Evolutionary conservation across 768 basidiomycete genomes (phyloP), one percentile per base, ranked within the genome.

Genomic region (Pisolithus tinctorius): DNA sequence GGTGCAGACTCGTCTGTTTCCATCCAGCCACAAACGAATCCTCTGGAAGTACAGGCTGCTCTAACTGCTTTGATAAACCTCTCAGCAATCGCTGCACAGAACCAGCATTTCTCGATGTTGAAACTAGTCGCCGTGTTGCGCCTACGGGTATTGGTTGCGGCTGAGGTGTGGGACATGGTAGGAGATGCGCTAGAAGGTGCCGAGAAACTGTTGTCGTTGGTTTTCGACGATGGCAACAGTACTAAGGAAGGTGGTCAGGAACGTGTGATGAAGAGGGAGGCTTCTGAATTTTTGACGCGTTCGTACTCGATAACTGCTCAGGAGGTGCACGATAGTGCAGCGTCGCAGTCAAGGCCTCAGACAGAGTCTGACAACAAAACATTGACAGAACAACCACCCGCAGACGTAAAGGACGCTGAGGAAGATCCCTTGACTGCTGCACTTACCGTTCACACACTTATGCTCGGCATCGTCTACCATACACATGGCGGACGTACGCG

Each of bases 91-190:
- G 67, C 74, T 13, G 34, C 47, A 6, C 60, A 60, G 39, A 60
- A 71, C 17, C 39, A 52, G 20, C 81, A 82, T 50, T 53, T 58
- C 0, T 68, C 72, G 13, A 69, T 87, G 1, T 67, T 68, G 8
- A 71, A 80, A 25, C 69, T 88, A 1, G 69, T 77, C 0, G 72
- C 71, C 14, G 75, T 86, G 6, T 63, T 86, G 40, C 81, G 79
- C 45, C 69, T 86, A 4, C 77, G 80, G 38, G 65, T 80, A 1
- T 71, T 85, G 20, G 69, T 83, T 13, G 71, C 78, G 0, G 72
- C 78, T 26, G 76, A 76, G 6, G 59, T 78, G 54, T 86, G 82
- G 83, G 65, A 70, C 14, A 63, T 74, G 36, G 77, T 84, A 7
- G 67, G 61, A 4, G 72, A 72, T 34, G 75, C 81, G 4, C 66